Conservation (phyloP, 2,329 filamentous ascomycete species). For the Geosmithia flava region DNA sequence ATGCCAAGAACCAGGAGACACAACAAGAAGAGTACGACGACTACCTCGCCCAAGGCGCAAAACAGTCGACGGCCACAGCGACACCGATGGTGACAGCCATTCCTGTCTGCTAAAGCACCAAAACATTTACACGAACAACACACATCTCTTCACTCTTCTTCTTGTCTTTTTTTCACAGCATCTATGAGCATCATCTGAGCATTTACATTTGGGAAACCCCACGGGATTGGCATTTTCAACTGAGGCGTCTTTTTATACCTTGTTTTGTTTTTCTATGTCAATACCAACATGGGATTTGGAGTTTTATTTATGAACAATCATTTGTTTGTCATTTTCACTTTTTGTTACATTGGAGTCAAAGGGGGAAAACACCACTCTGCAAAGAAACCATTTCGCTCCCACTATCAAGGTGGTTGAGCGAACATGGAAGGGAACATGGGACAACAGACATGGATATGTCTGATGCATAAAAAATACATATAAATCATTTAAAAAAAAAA, state of each 20-base stretch:
- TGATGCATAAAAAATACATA: no score
- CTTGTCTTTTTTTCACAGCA: not conserved
- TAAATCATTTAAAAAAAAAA: no score
- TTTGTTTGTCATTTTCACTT: not conserved
- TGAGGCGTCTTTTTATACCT: no score
- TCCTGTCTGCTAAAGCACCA: slow-evolving; percentile 37
- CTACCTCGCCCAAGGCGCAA: slow-evolving; percentile 28
- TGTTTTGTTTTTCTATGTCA: no score
- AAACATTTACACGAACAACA: no score
- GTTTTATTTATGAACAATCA: not conserved
- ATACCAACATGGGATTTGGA: no score
- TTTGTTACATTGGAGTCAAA: no score
- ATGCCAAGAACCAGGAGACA: slow-evolving; percentile 36
- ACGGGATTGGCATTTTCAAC: no score
- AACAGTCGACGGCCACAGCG: slow-evolving; percentile 14
- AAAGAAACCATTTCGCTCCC: not conserved
- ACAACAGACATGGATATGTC: not conserved
- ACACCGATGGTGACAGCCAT: slow-evolving; percentile 19
- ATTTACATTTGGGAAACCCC: no score
- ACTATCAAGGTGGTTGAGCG: not conserved
- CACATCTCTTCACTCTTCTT: not conserved
- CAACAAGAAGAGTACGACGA: slow-evolving; percentile 30
- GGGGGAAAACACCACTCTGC: not conserved
- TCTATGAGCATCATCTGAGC: not conserved
- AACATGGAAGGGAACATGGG: not conserved